These are phyloP conservation scores for Phaffia rhodozyma DNA, from an alignment of 1,284 basidiomycete genomes.

Conservation along the genomic window DNA sequence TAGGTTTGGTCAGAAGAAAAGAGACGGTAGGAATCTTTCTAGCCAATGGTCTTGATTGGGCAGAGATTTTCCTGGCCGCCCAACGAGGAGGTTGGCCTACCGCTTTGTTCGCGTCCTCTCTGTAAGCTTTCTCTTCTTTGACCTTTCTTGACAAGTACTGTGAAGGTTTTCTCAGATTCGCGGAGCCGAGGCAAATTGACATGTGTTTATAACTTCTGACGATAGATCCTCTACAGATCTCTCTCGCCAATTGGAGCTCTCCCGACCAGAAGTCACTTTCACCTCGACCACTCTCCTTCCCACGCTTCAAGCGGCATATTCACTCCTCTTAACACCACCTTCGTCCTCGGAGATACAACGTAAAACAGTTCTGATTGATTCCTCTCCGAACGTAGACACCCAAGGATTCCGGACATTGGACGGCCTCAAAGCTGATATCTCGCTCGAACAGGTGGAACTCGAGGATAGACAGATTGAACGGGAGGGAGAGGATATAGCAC, in stretches of 20 bases:
- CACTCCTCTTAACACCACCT: slow-evolving; percentile 17
- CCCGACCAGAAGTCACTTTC: slow-evolving; percentile 45
- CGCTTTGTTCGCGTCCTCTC: slow-evolving; percentile 33
- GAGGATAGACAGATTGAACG: slow-evolving; percentile 1
- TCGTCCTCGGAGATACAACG: slow-evolving; percentile 11
- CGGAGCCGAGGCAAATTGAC: too few relatives aligned
- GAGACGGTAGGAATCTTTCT: slow-evolving; percentile 30
- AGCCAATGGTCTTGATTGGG: slow-evolving; percentile 51
- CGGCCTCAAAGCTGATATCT: slow-evolving; percentile 20
- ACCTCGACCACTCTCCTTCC: slow-evolving; percentile 44
- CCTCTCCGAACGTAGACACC: slow-evolving; percentile 19
- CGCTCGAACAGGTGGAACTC: slow-evolving; percentile 18
- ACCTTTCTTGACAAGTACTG: too few relatives aligned
- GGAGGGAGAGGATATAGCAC: slow-evolving; percentile 22
- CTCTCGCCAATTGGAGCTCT: slow-evolving; percentile 39
- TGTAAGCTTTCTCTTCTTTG: slow-evolving; percentile 41
- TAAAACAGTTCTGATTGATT: slow-evolving; percentile 26
- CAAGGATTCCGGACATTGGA: slow-evolving; percentile 19
- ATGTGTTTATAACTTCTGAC: too few relatives aligned
- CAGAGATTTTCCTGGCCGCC: slow-evolving; percentile 48
- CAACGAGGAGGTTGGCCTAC: slow-evolving; percentile 28
- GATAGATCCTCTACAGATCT: slow-evolving; percentile 31
- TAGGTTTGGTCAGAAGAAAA: slow-evolving; percentile 21
- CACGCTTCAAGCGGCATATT: slow-evolving; percentile 23
- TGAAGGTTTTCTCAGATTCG: too few relatives aligned